Conservation (phyloP, 768 basidiomycete species). For the Kwoniella pini region DNA sequence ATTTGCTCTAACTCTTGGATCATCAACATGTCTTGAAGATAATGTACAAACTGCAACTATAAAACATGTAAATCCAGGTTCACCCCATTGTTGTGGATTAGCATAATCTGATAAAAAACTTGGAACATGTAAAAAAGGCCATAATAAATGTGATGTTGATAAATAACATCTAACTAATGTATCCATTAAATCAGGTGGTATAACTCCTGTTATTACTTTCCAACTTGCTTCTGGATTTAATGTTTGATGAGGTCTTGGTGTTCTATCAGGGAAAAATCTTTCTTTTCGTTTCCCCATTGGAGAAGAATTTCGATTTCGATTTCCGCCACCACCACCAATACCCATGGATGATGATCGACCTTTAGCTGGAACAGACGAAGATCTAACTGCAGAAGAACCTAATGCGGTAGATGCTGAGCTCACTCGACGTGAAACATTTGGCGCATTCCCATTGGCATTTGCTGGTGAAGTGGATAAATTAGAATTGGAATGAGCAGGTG, state of each 20-base stretch:
- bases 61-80: conserved; percentile 90
- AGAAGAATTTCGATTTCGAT: background rate
- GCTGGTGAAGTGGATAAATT: conserved; percentile 44
- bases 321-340: conserved; percentile 26
- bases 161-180: conserved; percentile 65
- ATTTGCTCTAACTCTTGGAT: conserved; percentile 80
- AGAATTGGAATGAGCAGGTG: conserved; percentile 29
- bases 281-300: conserved; percentile 16
- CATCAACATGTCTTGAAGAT: conserved; percentile 88
- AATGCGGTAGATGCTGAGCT: conserved; percentile 16
- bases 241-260: conserved; percentile 69
- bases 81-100: conserved; percentile 91
- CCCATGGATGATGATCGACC: conserved; percentile 20
- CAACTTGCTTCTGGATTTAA: conserved; percentile 80
- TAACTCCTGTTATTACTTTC: conserved; percentile 81
- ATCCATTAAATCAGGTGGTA: conserved; percentile 90
- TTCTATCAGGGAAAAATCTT: conserved; percentile 75
- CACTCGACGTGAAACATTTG: conserved; percentile 10
- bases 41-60: conserved; percentile 91
- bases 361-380: conserved; percentile 4
- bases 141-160: conserved; percentile 88
- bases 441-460: background rate
- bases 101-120: conserved; percentile 88
- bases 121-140: conserved; percentile 90
- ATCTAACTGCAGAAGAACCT: background rate